These are phyloP conservation scores for Aphanomyces astaci DNA, from an alignment of 352 stramenopile species.

Conservation along the genomic window DNA sequence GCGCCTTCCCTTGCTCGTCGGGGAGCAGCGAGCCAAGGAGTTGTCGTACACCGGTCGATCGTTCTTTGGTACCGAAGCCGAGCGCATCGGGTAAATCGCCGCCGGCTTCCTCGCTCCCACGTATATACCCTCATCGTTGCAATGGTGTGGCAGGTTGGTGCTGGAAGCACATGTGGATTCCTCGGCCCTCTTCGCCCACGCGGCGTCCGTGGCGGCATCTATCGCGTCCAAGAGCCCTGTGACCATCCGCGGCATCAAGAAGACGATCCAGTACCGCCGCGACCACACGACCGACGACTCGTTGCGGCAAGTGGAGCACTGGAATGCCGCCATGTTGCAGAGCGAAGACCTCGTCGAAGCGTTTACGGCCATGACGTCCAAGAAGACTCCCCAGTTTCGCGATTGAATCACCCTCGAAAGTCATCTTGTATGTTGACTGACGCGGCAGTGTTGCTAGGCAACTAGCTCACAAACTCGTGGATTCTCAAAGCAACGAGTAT, in stretches of 20 bases:
- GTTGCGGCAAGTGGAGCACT: conserved; percentile 71
- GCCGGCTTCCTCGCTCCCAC: not conserved
- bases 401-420: not conserved
- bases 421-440: not conserved
- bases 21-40: conserved; percentile 78
- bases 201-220: conserved; percentile 37
- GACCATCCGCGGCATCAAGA: conserved; percentile 80
- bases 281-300: conserved; percentile 76
- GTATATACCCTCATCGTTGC: not conserved
- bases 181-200: conserved; percentile 51
- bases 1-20: conserved; percentile 74
- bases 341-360: conserved; percentile 76
- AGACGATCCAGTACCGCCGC: conserved; percentile 80
- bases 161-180: conserved; percentile 56
- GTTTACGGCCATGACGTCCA: conserved; percentile 35
- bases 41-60: conserved; percentile 76
- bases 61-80: conserved; percentile 69
- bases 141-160: conserved; percentile 49
- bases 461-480: not conserved
- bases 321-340: conserved; percentile 78
- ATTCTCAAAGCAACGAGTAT: too few relatives aligned
- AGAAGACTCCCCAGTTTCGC: conserved; percentile 5
- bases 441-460: too few relatives aligned
- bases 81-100: conserved; percentile 54
- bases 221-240: conserved; percentile 83